Conservation (phyloP, 108 stramenopile genomes). For the Conticribra guillardii region DNA sequence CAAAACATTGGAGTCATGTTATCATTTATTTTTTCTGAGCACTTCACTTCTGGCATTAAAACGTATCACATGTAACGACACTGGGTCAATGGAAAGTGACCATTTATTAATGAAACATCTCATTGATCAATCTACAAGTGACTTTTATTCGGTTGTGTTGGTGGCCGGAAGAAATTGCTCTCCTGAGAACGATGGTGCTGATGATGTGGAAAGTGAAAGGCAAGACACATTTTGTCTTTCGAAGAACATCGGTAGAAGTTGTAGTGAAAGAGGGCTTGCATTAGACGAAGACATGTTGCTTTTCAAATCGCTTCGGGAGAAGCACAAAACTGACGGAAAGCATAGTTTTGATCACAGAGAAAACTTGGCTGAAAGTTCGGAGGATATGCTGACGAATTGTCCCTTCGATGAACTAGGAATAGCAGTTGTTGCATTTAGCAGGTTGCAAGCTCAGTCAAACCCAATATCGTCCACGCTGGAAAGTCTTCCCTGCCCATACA, state of each 20-base stretch:
- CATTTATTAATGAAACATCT: too few species aligned
- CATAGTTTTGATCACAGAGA: not conserved
- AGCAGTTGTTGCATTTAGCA: slow-evolving; percentile 22
- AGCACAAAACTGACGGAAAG: not conserved
- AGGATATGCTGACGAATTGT: not conserved
- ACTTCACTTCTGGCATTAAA: too few species aligned
- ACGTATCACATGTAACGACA: too few species aligned
- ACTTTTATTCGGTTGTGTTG: too few species aligned
- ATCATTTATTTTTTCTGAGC: too few species aligned
- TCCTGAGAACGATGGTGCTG: too few species aligned
- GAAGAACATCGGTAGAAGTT: not conserved
- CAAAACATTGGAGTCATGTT: not conserved
- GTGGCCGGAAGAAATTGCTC: too few species aligned
- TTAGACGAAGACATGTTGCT: slow-evolving; percentile 36
- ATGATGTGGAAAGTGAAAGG: too few species aligned
- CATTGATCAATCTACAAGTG: too few species aligned
- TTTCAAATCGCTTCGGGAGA: slow-evolving; percentile 5
- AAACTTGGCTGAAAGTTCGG: slow-evolving; percentile 12
- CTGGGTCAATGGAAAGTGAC: too few species aligned
- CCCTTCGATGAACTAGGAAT: slow-evolving; percentile 27
- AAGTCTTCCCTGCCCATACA: slow-evolving; percentile 18
- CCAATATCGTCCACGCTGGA: too few species aligned
- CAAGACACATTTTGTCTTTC: slow-evolving; percentile 1
- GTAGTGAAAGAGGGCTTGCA: not conserved
- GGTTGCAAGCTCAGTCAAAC: slow-evolving; percentile 8